phyloP scores from a whole-genome alignment of 352 stramenopile genomes.

The Pythium angustatum region DNA sequence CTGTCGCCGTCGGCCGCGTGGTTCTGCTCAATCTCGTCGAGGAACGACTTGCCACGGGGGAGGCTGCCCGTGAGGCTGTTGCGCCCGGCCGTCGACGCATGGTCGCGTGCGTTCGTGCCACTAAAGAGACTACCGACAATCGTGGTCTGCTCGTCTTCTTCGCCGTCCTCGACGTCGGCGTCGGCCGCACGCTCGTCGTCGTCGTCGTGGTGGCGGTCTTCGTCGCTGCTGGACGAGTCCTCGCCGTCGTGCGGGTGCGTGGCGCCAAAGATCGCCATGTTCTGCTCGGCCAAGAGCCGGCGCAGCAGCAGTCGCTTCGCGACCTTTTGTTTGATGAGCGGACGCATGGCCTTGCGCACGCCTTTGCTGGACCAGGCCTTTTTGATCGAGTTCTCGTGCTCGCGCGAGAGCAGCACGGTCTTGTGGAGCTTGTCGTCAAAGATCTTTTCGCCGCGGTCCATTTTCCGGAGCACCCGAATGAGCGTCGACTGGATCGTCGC shows the following conservation, averaged over 20 bases:
- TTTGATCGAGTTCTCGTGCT: slow-evolving; percentile 88
- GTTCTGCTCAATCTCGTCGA: slow-evolving; percentile 77
- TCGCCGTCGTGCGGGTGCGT: slow-evolving; percentile 43
- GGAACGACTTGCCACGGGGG: slow-evolving; percentile 34
- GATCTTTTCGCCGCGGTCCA: slow-evolving; percentile 73
- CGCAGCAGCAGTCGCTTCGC: slow-evolving; percentile 77
- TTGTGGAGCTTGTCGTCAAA: slow-evolving; percentile 80
- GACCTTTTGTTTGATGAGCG: slow-evolving; percentile 85
- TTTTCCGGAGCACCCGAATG: slow-evolving; percentile 77
- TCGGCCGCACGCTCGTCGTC: slow-evolving; percentile 37
- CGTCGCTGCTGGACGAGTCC: slow-evolving; percentile 78
- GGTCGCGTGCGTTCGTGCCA: slow-evolving; percentile 58
- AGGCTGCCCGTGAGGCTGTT: slow-evolving; percentile 24
- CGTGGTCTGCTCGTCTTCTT: slow-evolving; percentile 80
- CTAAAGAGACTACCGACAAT: slow-evolving; percentile 79
- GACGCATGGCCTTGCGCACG: slow-evolving; percentile 84
- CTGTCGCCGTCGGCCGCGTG: slow-evolving; percentile 54
- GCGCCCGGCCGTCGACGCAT: slow-evolving; percentile 28
- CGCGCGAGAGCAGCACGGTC: slow-evolving; percentile 81
- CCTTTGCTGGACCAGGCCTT: slow-evolving; percentile 88
- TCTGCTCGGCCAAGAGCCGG: slow-evolving; percentile 76
- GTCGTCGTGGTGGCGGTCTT: slow-evolving; percentile 55
- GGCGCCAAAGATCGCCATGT: slow-evolving; percentile 38
- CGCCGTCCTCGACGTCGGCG: slow-evolving; percentile 50
- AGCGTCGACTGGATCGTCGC: slow-evolving; percentile 85